These are phyloP conservation scores for rapeseed (Brassica napus) DNA, from an alignment of 345 rosid species.

Conservation along the genomic window DNA sequence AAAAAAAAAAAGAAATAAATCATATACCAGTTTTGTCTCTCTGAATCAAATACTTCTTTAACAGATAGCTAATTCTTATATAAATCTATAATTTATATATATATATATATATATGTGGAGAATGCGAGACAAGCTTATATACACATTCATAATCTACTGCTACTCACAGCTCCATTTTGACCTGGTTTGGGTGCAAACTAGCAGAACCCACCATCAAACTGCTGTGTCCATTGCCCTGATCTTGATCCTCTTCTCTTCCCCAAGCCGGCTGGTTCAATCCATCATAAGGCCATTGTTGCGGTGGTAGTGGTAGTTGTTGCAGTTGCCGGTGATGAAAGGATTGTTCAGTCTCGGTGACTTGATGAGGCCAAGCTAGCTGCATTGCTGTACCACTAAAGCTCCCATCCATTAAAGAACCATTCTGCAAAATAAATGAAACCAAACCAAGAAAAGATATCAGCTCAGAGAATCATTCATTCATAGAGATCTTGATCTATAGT, in stretches of 20 bases:
- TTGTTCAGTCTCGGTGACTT: slow-evolving; percentile 46
- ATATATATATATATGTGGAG: not conserved
- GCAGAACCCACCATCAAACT: slow-evolving; percentile 48
- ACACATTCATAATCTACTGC: slow-evolving; percentile 33
- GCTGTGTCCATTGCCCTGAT: slow-evolving; percentile 55
- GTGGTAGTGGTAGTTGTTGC: slow-evolving; percentile 60
- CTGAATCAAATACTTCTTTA: slow-evolving; percentile 33
- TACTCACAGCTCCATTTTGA: slow-evolving; percentile 67
- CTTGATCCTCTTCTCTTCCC: slow-evolving; percentile 78
- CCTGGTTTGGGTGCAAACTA: slow-evolving; percentile 58
- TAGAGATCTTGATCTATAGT: slow-evolving; percentile 28
- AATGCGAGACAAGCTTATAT: slow-evolving; percentile 25
- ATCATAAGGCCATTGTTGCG: slow-evolving; percentile 68
- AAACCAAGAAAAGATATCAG: slow-evolving; percentile 18
- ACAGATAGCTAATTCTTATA: slow-evolving; percentile 27
- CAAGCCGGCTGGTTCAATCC: slow-evolving; percentile 62
- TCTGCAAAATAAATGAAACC: slow-evolving; percentile 40
- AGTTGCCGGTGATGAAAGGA: slow-evolving; percentile 53
- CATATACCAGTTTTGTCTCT: slow-evolving; percentile 27
- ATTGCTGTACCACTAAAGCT: slow-evolving; percentile 57
- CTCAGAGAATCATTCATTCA: slow-evolving; percentile 27
- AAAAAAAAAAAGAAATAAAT: not conserved
- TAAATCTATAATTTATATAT: slow-evolving; percentile 23
- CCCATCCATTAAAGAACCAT: slow-evolving; percentile 61
- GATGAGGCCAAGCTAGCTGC: slow-evolving; percentile 74